phyloP scores from a whole-genome alignment of 1,139 yeast species.

The Yamadazyma jaroonii region DNA sequence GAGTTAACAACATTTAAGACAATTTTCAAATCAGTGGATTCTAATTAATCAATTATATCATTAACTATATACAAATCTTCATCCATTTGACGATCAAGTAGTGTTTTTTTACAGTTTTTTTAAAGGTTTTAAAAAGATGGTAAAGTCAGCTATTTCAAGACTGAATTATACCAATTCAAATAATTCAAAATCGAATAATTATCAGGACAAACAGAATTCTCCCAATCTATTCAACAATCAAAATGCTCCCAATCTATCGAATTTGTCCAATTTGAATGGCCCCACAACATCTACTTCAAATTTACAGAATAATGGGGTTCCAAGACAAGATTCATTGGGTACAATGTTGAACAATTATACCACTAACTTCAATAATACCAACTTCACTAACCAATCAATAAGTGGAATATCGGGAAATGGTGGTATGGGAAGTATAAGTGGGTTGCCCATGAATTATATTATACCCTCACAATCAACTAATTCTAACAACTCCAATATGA shows the following conservation, averaged over 20 bases:
- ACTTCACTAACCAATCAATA: constrained; percentile 5
- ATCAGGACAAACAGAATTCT: background rate
- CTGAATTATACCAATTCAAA: constrained; percentile 3
- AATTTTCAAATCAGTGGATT: too few relatives aligned
- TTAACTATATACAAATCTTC: too few relatives aligned
- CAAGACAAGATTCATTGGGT: constrained; percentile 21
- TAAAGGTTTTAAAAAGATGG: constrained; percentile 3
- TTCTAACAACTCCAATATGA: background rate
- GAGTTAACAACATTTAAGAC: too few relatives aligned
- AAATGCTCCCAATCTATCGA: background rate
- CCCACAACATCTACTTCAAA: too few relatives aligned
- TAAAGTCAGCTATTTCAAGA: constrained; percentile 7
- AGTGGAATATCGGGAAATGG: constrained; percentile 7
- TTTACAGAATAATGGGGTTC: background rate
- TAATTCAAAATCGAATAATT: background rate
- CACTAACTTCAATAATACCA: constrained; percentile 6
- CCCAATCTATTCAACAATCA: constrained; percentile 1
- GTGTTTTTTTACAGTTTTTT: too few relatives aligned
- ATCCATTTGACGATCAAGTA: too few relatives aligned
- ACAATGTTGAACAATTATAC: constrained; percentile 19
- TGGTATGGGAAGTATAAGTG: constrained; percentile 5
- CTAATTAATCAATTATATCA: too few relatives aligned
- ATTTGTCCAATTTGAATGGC: background rate
- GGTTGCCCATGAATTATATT: background rate
- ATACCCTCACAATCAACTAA: background rate